Evolutionary conservation across 1,139 yeast genomes (phyloP).

Genomic region (Debaryomyces fabryi): DNA sequence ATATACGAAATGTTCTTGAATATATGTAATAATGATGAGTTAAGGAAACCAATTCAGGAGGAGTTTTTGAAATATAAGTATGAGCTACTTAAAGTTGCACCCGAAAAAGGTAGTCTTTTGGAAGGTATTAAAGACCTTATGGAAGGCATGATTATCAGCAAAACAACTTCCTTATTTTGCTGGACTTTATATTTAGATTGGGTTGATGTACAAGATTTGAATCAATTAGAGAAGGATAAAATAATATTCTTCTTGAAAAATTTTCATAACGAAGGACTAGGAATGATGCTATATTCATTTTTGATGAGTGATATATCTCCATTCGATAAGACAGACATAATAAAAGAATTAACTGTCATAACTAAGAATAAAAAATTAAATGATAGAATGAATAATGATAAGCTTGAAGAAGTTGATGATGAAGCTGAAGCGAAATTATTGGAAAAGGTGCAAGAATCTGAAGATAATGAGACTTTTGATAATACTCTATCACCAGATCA

Average conservation of each 20-base stretch:
- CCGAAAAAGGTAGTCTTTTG: conserved; percentile 41
- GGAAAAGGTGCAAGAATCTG: conserved; percentile 17
- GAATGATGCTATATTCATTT: conserved; percentile 62
- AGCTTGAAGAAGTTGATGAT: conserved; percentile 22
- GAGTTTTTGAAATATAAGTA: conserved; percentile 59
- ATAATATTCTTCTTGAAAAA: conserved; percentile 53
- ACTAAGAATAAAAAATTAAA: conserved; percentile 18
- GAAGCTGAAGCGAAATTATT: conserved; percentile 20
- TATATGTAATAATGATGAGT: conserved; percentile 61
- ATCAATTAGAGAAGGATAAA: conserved; percentile 49
- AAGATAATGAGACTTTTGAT: conserved; percentile 17
- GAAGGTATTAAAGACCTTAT: conserved; percentile 56
- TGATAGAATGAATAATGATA: conserved; percentile 19
- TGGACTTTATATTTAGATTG: conserved; percentile 83
- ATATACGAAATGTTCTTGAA: conserved; percentile 63
- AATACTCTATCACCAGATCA: conserved; percentile 49
- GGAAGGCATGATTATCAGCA: conserved; percentile 73
- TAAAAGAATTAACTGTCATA: conserved; percentile 17
- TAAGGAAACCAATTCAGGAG: conserved; percentile 62
- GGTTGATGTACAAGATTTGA: conserved; percentile 57
- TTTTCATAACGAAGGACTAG: conserved; percentile 67
- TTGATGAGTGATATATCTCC: conserved; percentile 71
- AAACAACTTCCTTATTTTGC: conserved; percentile 60
- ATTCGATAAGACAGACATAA: conserved; percentile 36
- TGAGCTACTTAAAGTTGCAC: conserved; percentile 48